Evolutionary conservation across 257 asterid species (phyloP).

Genomic region (Nicotiana tomentosiformis): DNA sequence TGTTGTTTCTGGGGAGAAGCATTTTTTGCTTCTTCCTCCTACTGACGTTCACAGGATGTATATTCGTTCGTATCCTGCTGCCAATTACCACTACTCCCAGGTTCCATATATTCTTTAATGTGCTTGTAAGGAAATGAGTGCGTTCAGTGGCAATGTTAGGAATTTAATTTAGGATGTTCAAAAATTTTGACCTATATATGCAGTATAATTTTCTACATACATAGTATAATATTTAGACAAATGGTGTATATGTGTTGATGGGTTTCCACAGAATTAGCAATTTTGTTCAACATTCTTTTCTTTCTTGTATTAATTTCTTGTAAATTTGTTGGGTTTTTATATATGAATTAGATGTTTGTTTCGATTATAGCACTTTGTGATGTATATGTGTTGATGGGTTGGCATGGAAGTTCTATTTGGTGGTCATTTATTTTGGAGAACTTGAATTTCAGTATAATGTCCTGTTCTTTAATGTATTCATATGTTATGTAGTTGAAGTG

Average conservation of each 20-base stretch:
- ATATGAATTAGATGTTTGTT: background rate
- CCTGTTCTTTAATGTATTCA: background rate
- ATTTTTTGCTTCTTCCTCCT: constrained; percentile 76
- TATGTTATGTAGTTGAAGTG: background rate
- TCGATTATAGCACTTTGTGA: background rate
- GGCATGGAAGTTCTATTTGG: background rate
- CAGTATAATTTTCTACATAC: too few species aligned
- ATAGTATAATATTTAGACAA: too few species aligned
- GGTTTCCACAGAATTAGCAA: background rate
- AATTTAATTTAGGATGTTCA: too few species aligned
- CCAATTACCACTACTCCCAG: constrained; percentile 50
- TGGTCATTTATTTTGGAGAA: background rate
- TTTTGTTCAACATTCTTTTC: background rate
- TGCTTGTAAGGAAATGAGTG: background rate
- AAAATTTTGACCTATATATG: too few species aligned
- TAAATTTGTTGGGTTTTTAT: background rate
- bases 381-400: background rate
- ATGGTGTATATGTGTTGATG: background rate
- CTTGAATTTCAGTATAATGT: background rate
- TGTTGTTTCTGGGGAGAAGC: constrained; percentile 75
- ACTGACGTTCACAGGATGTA: constrained; percentile 92
- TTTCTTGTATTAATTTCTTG: background rate
- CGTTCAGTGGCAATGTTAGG: background rate
- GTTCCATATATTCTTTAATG: constrained; percentile 20
- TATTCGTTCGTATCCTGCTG: constrained; percentile 60